These are phyloP conservation scores for Bruguiera parviflora DNA, from an alignment of 345 rosid species.

Conservation along the genomic window DNA sequence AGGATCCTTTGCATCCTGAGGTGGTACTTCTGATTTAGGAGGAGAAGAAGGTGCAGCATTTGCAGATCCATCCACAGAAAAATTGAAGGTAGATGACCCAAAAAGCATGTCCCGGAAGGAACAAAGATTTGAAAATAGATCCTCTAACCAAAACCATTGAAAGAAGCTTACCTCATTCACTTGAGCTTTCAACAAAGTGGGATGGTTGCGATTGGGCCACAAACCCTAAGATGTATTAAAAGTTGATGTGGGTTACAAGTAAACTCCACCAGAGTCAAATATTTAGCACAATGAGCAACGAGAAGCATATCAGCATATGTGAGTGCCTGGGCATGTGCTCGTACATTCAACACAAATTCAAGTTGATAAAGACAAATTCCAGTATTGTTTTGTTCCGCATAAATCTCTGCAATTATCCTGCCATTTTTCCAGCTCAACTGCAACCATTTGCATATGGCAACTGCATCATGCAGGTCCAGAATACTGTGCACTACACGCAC, in stretches of 20 bases:
- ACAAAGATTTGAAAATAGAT: constrained; percentile 28
- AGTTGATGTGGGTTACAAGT: constrained; percentile 12
- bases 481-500: neutral
- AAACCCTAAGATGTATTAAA: constrained; percentile 24
- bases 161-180: constrained; percentile 55
- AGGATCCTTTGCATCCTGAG: constrained; percentile 40
- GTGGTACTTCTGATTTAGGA: constrained; percentile 30
- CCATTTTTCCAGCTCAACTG: no score
- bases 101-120: constrained; percentile 46
- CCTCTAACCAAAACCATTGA: constrained; percentile 33
- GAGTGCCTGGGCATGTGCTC: no score
- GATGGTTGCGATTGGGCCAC: constrained; percentile 37
- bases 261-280: neutral
- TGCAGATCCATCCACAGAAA: constrained; percentile 47
- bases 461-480: neutral
- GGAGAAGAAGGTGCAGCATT: constrained; percentile 45
- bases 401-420: no score
- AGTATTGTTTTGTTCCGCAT: no score
- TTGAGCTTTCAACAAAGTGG: constrained; percentile 55
- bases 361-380: no score
- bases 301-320: neutral
- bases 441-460: neutral
- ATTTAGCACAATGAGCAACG: neutral
- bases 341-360: no score
- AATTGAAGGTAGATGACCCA: constrained; percentile 61